Evolutionary conservation across 805 yeast species (phyloP), one percentile per base, ranked within the genome.

Genomic region (Starmera amethionina): DNA sequence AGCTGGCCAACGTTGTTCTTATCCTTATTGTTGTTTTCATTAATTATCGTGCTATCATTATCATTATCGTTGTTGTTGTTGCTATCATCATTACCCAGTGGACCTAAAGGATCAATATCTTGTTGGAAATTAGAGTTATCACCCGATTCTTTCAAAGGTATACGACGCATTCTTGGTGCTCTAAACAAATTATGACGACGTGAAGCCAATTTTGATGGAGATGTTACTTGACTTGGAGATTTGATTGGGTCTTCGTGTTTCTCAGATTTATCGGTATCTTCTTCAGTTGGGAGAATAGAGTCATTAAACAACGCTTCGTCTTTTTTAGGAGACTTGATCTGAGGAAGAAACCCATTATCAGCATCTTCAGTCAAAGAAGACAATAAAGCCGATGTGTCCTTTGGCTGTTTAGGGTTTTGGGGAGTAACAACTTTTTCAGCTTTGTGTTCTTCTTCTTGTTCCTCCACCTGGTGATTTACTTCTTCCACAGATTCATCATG

Each of bases 81-180:
- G 37, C 55, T 51, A 39, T 56, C 51, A 49, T 58, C 49, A 40
- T 51, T 42, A 25, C 56, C 52, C n/a, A 58, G 43, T 36, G 58
- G 61, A 0, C 61, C 65, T 39, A 59, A 46, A 18, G 59, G 67
- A 43, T 55, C 62, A 39, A 12, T 12, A n/a, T 36, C 41, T 50
- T 66, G 2, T 51, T 40, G 1, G 51, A 37, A 8, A 44, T 47
- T 1, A 47, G 41, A 18, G 47, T 50, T 25, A 54, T 43, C 25
- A 52, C 46, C 45, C 35, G 27, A 36, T 6, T 42, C 28, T 37
- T 46, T 47, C 36, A 49, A 34, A 5, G 60, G 61, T 32, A 55
- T 54, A 30, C 72, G 63, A 40, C 72, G 70, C 25, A 59, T 54
- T 46, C 79, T 64, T 34, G 77, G 68, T 1, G 75, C 70, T 42